Evolutionary conservation across 441 rosid species (phyloP).

Genomic region (Pelargonium citronellum): DNA sequence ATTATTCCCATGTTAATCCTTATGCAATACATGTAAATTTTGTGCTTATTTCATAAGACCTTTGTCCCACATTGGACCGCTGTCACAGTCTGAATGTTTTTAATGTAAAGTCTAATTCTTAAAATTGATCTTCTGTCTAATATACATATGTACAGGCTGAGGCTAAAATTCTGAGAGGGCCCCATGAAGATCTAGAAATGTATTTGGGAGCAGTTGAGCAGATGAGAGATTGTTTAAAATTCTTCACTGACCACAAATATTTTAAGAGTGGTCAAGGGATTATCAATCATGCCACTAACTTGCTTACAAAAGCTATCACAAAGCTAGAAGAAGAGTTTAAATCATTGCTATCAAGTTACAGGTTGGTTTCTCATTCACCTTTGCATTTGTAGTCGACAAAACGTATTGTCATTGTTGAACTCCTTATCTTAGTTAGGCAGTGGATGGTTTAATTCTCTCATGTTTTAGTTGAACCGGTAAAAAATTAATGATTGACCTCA

Average conservation of each 20-base stretch:
- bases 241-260: constrained; percentile 53
- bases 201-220: constrained; percentile 89
- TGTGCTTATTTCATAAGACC: too few species aligned
- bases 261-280: constrained; percentile 60
- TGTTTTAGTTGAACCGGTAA: background rate
- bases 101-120: too few species aligned
- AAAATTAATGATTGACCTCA: background rate
- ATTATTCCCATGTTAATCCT: too few species aligned
- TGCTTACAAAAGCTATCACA: constrained; percentile 69
- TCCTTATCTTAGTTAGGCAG: background rate
- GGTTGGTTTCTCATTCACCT: constrained; percentile 34
- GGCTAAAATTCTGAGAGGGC: constrained; percentile 92
- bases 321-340: constrained; percentile 93
- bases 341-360: constrained; percentile 64
- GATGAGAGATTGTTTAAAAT: constrained; percentile 54
- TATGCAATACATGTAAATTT: too few species aligned
- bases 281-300: constrained; percentile 55
- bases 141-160: constrained; percentile 50
- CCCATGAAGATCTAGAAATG: constrained; percentile 89
- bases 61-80: too few species aligned
- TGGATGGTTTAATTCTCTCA: background rate
- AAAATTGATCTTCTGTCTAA: background rate
- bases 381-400: background rate
- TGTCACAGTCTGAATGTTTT: too few species aligned
- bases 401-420: background rate